Conservation (phyloP, 2,329 filamentous ascomycete genomes). For the Xylariales sp. region DNA sequence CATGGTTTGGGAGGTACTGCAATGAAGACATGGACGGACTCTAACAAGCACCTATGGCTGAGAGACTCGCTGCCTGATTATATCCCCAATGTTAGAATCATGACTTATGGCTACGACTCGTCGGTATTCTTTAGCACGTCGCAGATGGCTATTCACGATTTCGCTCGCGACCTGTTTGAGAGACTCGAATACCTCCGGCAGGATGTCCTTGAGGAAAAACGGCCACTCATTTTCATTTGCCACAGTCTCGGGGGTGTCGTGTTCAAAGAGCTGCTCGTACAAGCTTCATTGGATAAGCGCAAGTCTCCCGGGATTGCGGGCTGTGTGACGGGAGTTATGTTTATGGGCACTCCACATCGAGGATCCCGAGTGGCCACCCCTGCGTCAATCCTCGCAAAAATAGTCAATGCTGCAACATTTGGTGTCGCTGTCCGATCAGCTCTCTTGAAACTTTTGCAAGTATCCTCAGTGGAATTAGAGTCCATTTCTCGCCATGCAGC, state of each 20-base stretch:
- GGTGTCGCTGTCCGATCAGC: neutral
- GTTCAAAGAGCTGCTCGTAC: no score
- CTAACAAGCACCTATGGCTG: neutral
- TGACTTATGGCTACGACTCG: conserved; percentile 21
- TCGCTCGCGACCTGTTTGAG: conserved; percentile 14
- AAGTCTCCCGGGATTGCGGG: no score
- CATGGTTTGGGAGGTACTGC: conserved; percentile 1
- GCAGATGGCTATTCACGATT: conserved; percentile 14
- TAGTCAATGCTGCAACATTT: neutral
- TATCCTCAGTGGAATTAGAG: neutral
- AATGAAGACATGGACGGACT: conserved; percentile 2
- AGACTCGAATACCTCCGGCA: conserved; percentile 12
- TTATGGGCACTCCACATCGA: conserved; percentile 21
- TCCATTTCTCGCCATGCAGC: neutral
- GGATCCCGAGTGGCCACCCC: no score
- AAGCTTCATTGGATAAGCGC: no score
- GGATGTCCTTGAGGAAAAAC: conserved; percentile 3
- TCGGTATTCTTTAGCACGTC: conserved; percentile 18
- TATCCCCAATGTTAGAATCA: conserved; percentile 16
- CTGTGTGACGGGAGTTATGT: no score
- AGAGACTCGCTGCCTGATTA: conserved; percentile 16
- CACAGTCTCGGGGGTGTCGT: conserved; percentile 23
- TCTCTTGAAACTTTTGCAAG: neutral
- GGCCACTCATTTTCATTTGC: conserved; percentile 22
- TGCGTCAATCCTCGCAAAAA: no score